Evolutionary conservation across 1,284 basidiomycete species (phyloP), one percentile per base, ranked within the genome.

Genomic region (Cutaneotrichosporon cutaneum): DNA sequence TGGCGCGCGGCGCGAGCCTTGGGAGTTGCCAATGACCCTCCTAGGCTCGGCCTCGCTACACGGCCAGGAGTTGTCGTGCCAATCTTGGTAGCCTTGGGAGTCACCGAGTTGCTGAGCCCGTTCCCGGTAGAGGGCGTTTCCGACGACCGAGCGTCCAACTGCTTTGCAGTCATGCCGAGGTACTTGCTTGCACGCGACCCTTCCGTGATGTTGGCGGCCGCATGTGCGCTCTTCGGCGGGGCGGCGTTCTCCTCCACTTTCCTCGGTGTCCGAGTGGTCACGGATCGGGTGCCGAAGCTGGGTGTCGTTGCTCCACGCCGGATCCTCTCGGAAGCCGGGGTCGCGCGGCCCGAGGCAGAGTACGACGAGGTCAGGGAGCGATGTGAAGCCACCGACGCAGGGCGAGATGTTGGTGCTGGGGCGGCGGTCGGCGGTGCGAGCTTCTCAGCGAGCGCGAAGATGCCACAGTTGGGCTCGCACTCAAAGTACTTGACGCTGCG

Each of bases 401-500:
- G 90, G 18, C 92, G 85, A 54, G 82, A 83, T 56, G 82, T 73
- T 2, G 82, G 83, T 16, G 58, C 32, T 16, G 32, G 58, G 6
- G 33, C 24, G 72, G 79, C 27, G 1, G 89, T 90, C 2, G 90
- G 86, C 5, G 85, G 72, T 4, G 90, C 89, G 26, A 98, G 85
- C 75, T 96, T 96, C 53, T 85, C 82, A 0, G 86, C 83, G 8
- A 89, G 86, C 33, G 94, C 88, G 75, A 98, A 99, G 50, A 99
- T 90, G 39, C 95, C 95, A 69, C 92, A 94, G 58, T 86, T 85
- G 0, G 88, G 86, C 27, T 90, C 85, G 76, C 94, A 97, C 0
- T 82, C 75, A 74, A 99, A 99, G 78, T 99, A 98, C 72, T 85
- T 87, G 51, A 87, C 86, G 47, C 93, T 84, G 71, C 14, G 27